phyloP scores from a whole-genome alignment of 192 early-diverging fungal species.

The Physocladia obscura region DNA sequence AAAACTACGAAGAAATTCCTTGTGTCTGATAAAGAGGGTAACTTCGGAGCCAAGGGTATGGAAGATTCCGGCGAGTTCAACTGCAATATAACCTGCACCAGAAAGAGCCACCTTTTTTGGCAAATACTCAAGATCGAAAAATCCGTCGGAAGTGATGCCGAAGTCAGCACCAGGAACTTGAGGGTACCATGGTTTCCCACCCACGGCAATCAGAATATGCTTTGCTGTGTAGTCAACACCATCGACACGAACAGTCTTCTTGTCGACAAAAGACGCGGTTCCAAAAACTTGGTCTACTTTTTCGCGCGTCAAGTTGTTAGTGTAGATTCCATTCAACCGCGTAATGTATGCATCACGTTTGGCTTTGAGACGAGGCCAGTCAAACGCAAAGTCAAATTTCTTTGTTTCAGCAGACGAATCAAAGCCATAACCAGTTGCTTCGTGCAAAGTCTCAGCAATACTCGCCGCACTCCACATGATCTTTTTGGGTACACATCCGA shows the following conservation, averaged over 20 bases:
- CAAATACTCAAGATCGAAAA: slow-evolving; percentile 89
- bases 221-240: slow-evolving; percentile 51
- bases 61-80: slow-evolving; percentile 95
- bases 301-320: slow-evolving; percentile 84
- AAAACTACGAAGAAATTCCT: slow-evolving; percentile 82
- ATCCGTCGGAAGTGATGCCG: slow-evolving; percentile 91
- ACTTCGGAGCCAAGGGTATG: slow-evolving; percentile 81
- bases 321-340: slow-evolving; percentile 97
- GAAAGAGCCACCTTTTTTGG: slow-evolving; percentile 71
- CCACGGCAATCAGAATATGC: slow-evolving; percentile 90
- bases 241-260: slow-evolving; percentile 66
- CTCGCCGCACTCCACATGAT: slow-evolving; percentile 95
- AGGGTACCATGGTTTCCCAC: slow-evolving; percentile 68
- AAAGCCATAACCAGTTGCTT: slow-evolving; percentile 92
- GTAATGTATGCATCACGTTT: slow-evolving; percentile 95
- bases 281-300: slow-evolving; percentile 81
- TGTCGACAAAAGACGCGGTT: slow-evolving; percentile 77
- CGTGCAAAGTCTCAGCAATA: slow-evolving; percentile 81
- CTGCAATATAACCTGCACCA: slow-evolving; percentile 87
- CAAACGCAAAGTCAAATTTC: no score
- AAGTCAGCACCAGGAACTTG: slow-evolving; percentile 76
- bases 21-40: slow-evolving; percentile 80
- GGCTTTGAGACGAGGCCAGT: slow-evolving; percentile 80
- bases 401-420: slow-evolving; percentile 52
- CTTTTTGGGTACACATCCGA: slow-evolving; percentile 69